phyloP scores from a whole-genome alignment of 208 protist species.

The Leishmania guyanensis region DNA sequence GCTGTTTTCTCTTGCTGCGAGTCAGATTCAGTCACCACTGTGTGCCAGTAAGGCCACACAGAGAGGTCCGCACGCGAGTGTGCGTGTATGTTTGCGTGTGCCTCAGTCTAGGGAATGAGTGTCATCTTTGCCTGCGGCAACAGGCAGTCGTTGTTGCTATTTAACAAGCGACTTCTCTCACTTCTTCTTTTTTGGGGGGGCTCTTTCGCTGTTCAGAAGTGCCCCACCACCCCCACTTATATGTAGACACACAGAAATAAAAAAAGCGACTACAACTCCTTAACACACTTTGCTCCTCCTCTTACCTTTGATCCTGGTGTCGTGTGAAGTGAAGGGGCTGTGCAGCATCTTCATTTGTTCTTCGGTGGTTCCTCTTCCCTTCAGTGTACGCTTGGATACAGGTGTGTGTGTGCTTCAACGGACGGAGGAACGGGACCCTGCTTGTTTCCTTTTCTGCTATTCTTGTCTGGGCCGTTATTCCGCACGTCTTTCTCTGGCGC shows the following conservation, averaged over 20 bases:
- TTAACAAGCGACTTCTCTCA: neutral
- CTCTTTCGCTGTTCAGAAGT: neutral
- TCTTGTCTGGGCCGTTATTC: neutral
- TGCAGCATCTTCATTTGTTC: neutral
- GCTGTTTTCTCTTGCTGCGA: neutral
- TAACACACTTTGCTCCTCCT: too few species aligned
- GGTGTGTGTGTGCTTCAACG: neutral
- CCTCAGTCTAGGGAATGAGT: too few species aligned
- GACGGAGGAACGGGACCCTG: too few species aligned
- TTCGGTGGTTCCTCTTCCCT: slow-evolving; percentile 6
- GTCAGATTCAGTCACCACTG: neutral
- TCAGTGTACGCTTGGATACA: neutral
- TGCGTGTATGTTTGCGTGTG: neutral
- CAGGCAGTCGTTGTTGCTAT: neutral
- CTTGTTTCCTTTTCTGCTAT: neutral
- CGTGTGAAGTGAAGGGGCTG: too few species aligned
- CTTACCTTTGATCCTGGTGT: too few species aligned
- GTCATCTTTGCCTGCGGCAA: neutral
- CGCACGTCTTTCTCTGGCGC: neutral
- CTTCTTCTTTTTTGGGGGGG: neutral
- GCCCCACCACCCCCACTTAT: neutral
- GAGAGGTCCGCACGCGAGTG: neutral
- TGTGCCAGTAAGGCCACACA: neutral
- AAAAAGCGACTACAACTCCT: too few species aligned
- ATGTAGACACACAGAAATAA: neutral